Conservation (phyloP, 1,284 basidiomycete species). For the Fomitopsis betulina region DNA sequence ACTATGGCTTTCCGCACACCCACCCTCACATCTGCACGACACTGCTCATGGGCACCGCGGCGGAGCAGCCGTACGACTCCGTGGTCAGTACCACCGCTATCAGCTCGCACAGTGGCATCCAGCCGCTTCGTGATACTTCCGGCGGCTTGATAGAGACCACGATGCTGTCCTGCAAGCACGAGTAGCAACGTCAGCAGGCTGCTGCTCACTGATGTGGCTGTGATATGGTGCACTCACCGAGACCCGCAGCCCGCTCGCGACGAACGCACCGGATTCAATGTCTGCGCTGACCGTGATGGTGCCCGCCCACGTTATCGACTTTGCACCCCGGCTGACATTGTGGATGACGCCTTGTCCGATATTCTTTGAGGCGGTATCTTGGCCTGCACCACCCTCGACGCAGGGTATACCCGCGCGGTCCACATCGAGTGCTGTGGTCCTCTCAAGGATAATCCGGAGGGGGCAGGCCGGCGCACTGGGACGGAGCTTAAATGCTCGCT, state of each 20-base stretch:
- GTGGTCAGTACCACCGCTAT: slow-evolving; percentile 25
- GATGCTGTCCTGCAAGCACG: slow-evolving; percentile 21
- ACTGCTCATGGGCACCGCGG: slow-evolving; percentile 12
- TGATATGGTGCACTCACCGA: slow-evolving; percentile 23
- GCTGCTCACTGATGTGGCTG: background rate
- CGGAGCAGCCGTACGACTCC: slow-evolving; percentile 16
- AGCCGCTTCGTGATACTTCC: slow-evolving; percentile 12
- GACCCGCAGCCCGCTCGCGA: slow-evolving; percentile 22
- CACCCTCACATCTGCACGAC: slow-evolving; percentile 5
- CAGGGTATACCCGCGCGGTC: slow-evolving; percentile 8
- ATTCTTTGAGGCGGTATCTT: slow-evolving; percentile 14
- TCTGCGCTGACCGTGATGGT: slow-evolving; percentile 18
- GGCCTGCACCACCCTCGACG: slow-evolving; percentile 10
- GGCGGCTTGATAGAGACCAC: slow-evolving; percentile 23
- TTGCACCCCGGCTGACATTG: slow-evolving; percentile 12
- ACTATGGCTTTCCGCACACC: background rate
- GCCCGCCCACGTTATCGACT: slow-evolving; percentile 26
- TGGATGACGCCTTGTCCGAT: slow-evolving; percentile 24
- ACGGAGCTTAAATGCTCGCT: slow-evolving; percentile 11
- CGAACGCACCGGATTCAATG: slow-evolving; percentile 22
- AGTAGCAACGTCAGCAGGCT: background rate
- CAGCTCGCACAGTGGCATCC: slow-evolving; percentile 19
- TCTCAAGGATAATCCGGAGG: slow-evolving; percentile 17
- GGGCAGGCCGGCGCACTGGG: slow-evolving; percentile 11
- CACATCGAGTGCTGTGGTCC: slow-evolving; percentile 21